Evolutionary conservation across 2,329 filamentous ascomycete species (phyloP).

Genomic region (Ceratocystis albifundus): DNA sequence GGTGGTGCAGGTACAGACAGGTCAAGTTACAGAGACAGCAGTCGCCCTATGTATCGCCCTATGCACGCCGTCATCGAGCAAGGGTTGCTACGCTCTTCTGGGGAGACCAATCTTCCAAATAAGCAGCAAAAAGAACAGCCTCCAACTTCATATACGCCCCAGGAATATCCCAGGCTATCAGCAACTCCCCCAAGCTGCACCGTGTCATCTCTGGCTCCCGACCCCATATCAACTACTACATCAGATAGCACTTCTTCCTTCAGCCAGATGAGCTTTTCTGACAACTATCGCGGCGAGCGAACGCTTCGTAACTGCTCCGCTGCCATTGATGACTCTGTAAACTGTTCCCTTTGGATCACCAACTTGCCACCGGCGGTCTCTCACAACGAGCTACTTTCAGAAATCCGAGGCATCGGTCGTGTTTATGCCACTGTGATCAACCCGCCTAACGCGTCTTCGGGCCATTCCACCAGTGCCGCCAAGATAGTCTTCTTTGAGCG

Average conservation of each 20-base stretch:
- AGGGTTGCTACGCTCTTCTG: neutral
- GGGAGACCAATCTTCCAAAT: neutral
- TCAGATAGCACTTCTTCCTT: constrained; percentile 24
- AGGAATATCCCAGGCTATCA: neutral
- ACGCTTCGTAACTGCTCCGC: constrained; percentile 34
- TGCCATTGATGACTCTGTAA: constrained; percentile 32
- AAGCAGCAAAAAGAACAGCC: neutral
- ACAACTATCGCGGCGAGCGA: constrained; percentile 34
- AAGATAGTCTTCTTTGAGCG: constrained; percentile 42
- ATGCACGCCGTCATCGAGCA: constrained; percentile 14
- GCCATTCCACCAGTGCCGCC: constrained; percentile 34
- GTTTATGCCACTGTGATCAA: constrained; percentile 44
- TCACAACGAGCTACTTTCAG: constrained; percentile 35
- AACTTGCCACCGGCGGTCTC: constrained; percentile 38
- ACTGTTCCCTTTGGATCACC: constrained; percentile 44
- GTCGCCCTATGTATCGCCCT: constrained; percentile 7
- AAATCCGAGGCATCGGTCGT: constrained; percentile 39
- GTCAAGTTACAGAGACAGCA: neutral
- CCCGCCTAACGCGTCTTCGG: constrained; percentile 32
- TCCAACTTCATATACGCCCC: neutral
- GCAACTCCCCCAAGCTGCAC: neutral
- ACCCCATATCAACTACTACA: neutral
- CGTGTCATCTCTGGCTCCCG: neutral
- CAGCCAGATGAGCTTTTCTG: constrained; percentile 26
- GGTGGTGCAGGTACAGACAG: neutral